These are phyloP conservation scores for Hypoxylon sp. DNA, from an alignment of 2,329 filamentous ascomycete genomes.

Conservation along the genomic window DNA sequence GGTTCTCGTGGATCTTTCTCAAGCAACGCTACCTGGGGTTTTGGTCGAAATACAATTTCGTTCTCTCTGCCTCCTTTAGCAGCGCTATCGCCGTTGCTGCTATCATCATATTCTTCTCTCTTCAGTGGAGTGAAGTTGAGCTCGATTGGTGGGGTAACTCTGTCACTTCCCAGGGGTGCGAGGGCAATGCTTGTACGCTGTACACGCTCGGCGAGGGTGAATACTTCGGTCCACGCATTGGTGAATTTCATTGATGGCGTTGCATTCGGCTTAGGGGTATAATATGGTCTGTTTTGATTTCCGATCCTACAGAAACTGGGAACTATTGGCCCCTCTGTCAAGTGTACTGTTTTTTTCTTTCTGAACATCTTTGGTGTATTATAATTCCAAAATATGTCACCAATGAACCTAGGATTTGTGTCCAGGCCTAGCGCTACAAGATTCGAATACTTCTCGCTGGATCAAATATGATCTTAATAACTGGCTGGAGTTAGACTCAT, in stretches of 20 bases:
- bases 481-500: neutral
- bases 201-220: constrained; percentile 53
- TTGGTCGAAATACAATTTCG: constrained; percentile 53
- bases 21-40: constrained; percentile 48
- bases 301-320: neutral
- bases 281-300: neutral
- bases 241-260: constrained; percentile 56
- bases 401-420: neutral
- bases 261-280: neutral
- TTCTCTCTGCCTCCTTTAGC: constrained; percentile 50
- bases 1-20: constrained; percentile 61
- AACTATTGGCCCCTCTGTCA: neutral
- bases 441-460: neutral
- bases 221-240: constrained; percentile 56
- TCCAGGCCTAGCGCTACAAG: neutral
- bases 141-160: constrained; percentile 65
- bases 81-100: constrained; percentile 48
- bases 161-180: constrained; percentile 60
- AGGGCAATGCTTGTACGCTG: constrained; percentile 59
- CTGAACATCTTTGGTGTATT: neutral
- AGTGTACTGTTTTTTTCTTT: neutral
- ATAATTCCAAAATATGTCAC: neutral
- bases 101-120: constrained; percentile 51
- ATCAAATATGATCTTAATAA: neutral
- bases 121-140: constrained; percentile 46